phyloP scores from a whole-genome alignment of 331 rosid genomes.

The Telfairia occidentalis region DNA sequence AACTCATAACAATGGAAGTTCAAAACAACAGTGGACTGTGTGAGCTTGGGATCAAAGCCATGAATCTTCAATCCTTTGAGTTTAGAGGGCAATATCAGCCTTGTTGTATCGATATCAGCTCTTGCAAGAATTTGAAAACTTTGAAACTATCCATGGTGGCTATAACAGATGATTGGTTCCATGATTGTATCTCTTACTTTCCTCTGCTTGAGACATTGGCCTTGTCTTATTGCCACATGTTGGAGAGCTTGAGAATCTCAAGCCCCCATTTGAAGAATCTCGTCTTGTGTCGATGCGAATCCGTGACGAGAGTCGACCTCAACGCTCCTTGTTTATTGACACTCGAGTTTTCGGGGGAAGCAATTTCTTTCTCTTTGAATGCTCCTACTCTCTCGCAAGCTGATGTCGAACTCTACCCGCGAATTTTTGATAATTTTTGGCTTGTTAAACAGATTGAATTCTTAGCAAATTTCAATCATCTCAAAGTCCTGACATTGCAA shows the following conservation, averaged over 20 bases:
- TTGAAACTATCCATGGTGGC: slow-evolving; percentile 9
- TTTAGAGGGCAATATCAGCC: neutral
- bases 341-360: neutral
- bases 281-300: slow-evolving; percentile 9
- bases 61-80: slow-evolving; percentile 1
- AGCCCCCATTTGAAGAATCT: neutral
- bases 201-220: neutral
- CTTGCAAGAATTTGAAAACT: slow-evolving; percentile 3
- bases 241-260: slow-evolving; percentile 9
- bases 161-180: slow-evolving; percentile 8
- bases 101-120: neutral
- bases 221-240: slow-evolving; percentile 7
- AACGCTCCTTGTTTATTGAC: neutral
- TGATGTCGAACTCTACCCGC: neutral
- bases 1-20: slow-evolving; percentile 1
- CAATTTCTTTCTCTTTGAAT: slow-evolving; percentile 6
- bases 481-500: neutral
- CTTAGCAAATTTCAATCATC: neutral
- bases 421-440: neutral
- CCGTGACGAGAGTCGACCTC: neutral
- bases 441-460: slow-evolving; percentile 5
- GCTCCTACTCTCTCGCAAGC: neutral
- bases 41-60: neutral
- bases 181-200: neutral
- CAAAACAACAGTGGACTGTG: slow-evolving; percentile 8